Evolutionary conservation across 202 grass and related monocot species (phyloP), one percentile per base, ranked within the genome.

Genomic region (Digitaria exilis): DNA sequence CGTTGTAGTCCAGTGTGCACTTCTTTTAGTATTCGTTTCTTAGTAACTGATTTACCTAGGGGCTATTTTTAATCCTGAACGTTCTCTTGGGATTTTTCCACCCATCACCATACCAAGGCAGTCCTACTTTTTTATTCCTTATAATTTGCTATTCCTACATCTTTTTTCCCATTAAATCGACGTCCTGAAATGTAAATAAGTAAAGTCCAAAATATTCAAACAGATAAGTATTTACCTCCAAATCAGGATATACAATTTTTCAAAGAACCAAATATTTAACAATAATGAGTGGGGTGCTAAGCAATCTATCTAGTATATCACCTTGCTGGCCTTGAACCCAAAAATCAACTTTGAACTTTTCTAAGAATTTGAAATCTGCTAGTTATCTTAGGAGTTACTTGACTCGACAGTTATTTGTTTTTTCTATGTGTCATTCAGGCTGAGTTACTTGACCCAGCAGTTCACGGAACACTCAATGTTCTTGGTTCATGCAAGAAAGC

Each of bases 381-480:
- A 35, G 26, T 44, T 71, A 37, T 72, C 1, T 63, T 65, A 75
- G n/a, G 69, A 68, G 13, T 80, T 19, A 37, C 35, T 37, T 37
- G 35, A 37, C 35, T 6, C 18, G 63, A 35, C 5, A 7, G 21
- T n/a, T 5, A n/a, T 61, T 8, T 15, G 39, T 42, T 75, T 73
- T 0, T 70, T 85, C 15, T 75, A 12, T 66, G 37, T 52, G 16
- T 78, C 51, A 34, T 87, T 71, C 76, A 94, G 87, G 85, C 80
- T 69, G 83, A 97, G 72, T 87, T 97, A 82, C 80, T 97, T 84
- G 83, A 97, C 13, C 85, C 91, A 25, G 91, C 94, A 42, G 80
- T 97, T 14, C 90, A 94, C n/a, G 94, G 94, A 35, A 92, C 94
- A 49, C 80, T 97, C 32, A 92, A 97, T 87, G 91, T 97, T 63